Base-by-base conservation (phyloP, 441 rosid genomes). In the Sinapis alba region DNA sequence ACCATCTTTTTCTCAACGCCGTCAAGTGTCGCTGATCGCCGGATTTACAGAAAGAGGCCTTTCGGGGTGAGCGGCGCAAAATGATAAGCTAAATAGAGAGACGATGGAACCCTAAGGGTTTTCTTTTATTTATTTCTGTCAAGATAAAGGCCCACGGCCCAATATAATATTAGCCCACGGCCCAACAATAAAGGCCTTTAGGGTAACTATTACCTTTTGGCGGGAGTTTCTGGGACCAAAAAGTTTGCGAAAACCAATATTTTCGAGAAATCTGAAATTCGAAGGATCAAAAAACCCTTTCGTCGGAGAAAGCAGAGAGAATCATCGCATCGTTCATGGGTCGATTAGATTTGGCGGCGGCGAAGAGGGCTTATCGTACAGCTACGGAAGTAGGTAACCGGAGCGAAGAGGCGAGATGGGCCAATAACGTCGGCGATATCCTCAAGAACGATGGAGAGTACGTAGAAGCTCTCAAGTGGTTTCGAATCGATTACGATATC, bases 331-430 rank as follows among this genome's bases (percentile, higher is more conserved):
- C 15, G 0, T 12, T 26, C 57, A 93, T 95, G 99, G 87, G 72
- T 0, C 83, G 89, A 64, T 78, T 85, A 77, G 43, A 80, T 24
- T 23, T 78, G 82, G 79, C 60, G 86, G 82, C 80, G 62, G 98
- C 97, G 80, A 96, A 86, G 84, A 84, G 88, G 41, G 73, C 91
- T 1, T 90, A 85, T 85, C 76, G 84, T 73, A 86, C 36, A 1
- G 97, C 99, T 13, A 64, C 64, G 83, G 93, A 77, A 65, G 89
- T 83, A 63, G 99, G 99, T 67, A 86, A 96, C 80, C 73, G 87
- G 30, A 84, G 82, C 69, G 98, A 96, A 86, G 97, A 96, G 71
- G 99, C 97, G 66, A 83, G 93, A 69, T 96, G 98, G 98, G 99
- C 99, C 1, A 96, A 96, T 67, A 80, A 89, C 68, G 87, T 92